A percentile compares a stretch with the other conserved stretches of the same genome.
Conservation (phyloP, 2,329 filamentous ascomycete genomes). For the Macroventuria anomochaeta region DNA sequence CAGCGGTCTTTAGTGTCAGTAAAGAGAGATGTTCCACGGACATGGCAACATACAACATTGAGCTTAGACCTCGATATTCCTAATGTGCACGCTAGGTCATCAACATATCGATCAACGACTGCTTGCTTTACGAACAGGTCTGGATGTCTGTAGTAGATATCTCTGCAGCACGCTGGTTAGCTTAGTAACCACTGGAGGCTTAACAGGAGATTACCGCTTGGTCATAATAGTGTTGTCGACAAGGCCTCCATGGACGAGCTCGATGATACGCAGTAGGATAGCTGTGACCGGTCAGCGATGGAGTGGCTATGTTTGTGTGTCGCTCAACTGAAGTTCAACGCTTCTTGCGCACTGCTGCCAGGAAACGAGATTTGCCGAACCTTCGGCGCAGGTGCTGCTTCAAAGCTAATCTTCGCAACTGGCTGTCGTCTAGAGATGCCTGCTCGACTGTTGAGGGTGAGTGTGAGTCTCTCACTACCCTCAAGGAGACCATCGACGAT, state of each 20-base stretch:
- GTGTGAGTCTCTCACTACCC: constrained; percentile 54
- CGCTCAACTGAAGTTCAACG: constrained; percentile 62
- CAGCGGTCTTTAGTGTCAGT: constrained; percentile 64
- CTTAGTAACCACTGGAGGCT: not conserved
- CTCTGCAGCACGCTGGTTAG: constrained; percentile 57
- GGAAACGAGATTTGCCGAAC: constrained; percentile 56
- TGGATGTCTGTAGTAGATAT: constrained; percentile 80
- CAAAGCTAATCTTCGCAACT: constrained; percentile 1
- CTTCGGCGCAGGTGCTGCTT: constrained; percentile 23
- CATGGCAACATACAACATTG: constrained; percentile 66
- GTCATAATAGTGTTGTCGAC: constrained; percentile 57
- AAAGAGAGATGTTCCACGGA: constrained; percentile 11
- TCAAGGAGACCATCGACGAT: constrained; percentile 61
- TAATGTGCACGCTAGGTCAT: constrained; percentile 76
- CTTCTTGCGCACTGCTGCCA: constrained; percentile 61
- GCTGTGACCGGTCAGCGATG: constrained; percentile 47
- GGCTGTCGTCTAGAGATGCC: constrained; percentile 28
- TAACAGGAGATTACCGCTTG: constrained; percentile 56
- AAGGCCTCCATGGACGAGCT: constrained; percentile 62
- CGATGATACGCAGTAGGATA: constrained; percentile 62
- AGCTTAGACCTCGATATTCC: constrained; percentile 67
- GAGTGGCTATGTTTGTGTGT: not conserved
- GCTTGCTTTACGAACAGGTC: constrained; percentile 73
- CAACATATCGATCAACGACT: constrained; percentile 73
- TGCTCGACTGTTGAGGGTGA: constrained; percentile 55